These are phyloP conservation scores for Miamiensis avidus DNA, from an alignment of 169 alveolate genomes.

Conservation along the genomic window DNA sequence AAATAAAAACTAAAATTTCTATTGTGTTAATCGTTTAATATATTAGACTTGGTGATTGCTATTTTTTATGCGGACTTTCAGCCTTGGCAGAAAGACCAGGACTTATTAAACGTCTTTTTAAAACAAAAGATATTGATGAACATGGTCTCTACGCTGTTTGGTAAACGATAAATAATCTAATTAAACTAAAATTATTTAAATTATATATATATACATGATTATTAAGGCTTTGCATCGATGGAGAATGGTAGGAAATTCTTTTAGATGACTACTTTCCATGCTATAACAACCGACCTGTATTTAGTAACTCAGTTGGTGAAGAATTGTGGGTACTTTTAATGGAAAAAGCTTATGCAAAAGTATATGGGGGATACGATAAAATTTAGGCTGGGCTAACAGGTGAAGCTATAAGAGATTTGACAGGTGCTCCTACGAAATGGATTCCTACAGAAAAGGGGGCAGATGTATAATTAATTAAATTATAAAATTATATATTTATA, in stretches of 20 bases:
- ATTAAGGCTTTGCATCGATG: slow-evolving; percentile 84
- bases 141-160: slow-evolving; percentile 72
- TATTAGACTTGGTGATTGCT: slow-evolving; percentile 67
- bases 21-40: too few species aligned
- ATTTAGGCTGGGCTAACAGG: slow-evolving; percentile 67
- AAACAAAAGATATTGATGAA: slow-evolving; percentile 38
- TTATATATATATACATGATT: too few species aligned
- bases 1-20: background rate
- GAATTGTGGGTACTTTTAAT: slow-evolving; percentile 83
- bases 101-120: slow-evolving; percentile 50
- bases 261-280: slow-evolving; percentile 88
- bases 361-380: slow-evolving; percentile 73
- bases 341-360: slow-evolving; percentile 88
- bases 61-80: slow-evolving; percentile 65
- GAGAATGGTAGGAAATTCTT: slow-evolving; percentile 80
- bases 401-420: slow-evolving; percentile 63
- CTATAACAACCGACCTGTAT: slow-evolving; percentile 66
- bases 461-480: background rate
- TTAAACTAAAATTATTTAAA: slow-evolving; percentile 54
- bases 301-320: slow-evolving; percentile 65
- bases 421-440: slow-evolving; percentile 51
- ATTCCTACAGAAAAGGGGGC: background rate
- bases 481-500: too few species aligned
- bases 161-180: slow-evolving; percentile 53
- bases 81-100: slow-evolving; percentile 69